Conservation (phyloP, 768 basidiomycete species). For the Jaapia argillacea region DNA sequence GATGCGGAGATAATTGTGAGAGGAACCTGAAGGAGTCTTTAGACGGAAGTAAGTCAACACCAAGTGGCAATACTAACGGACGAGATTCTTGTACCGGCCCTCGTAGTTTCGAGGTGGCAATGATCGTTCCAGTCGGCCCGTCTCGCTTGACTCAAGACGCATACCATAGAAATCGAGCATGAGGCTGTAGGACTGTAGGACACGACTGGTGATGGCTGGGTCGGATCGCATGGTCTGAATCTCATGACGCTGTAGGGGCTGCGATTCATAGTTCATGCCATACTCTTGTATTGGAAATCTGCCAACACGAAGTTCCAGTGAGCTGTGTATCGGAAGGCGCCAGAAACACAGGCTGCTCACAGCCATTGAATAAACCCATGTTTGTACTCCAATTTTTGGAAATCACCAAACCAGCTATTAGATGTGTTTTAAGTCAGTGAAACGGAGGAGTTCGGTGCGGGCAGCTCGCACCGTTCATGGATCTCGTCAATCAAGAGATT, state of each 20-base stretch:
- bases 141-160: conserved; percentile 44
- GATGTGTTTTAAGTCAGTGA: too few relatives aligned
- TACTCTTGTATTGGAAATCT: conserved; percentile 70
- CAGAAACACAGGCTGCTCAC: conserved; percentile 27
- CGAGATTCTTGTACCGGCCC: conserved; percentile 54
- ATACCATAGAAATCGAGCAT: conserved; percentile 82
- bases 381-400: conserved; percentile 49
- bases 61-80: conserved; percentile 41
- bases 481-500: conserved; percentile 51
- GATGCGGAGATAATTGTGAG: conserved; percentile 72
- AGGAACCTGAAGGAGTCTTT: conserved; percentile 31
- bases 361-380: conserved; percentile 78
- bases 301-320: conserved; percentile 1
- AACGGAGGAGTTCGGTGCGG: too few relatives aligned
- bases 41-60: too few relatives aligned
- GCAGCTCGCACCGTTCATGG: conserved; percentile 41
- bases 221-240: conserved; percentile 44
- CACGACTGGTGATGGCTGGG: conserved; percentile 33
- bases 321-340: too few relatives aligned
- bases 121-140: conserved; percentile 49
- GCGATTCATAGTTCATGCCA: conserved; percentile 61
- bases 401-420: conserved; percentile 55
- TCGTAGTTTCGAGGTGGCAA: conserved; percentile 37
- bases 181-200: conserved; percentile 52
- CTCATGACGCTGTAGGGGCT: conserved; percentile 61